Evolutionary conservation across 176 grass and related monocot genomes (phyloP), one percentile per base, ranked within the genome.

Genomic region (Metroxylon sagu): DNA sequence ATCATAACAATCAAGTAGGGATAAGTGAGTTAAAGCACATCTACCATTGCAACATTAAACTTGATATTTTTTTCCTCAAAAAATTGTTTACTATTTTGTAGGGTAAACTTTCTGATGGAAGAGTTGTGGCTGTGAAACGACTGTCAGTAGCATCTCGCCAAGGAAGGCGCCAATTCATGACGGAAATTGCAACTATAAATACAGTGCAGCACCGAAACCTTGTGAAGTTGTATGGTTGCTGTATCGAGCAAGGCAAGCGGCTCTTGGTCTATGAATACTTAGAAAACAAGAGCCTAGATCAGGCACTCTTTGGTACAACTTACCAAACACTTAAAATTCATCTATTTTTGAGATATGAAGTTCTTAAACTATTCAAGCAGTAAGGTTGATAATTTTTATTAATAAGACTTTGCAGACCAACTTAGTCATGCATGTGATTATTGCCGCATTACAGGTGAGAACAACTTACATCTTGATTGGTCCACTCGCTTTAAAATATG

Each of bases 211-310:
- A 72, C n/a, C 26, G 57, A 10, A 72, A 72, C 49, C 69, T 72
- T 25, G 69, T 72, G 48, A 73, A 83, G 53, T 72, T 83, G 50
- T 35, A 56, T 56, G 80, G 80, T 50, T 83, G 68, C 51, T 83
- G 73, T 8, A 66, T 83, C 19, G 80, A 83, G 68, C 50, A 54
- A 25, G 76, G 72, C 14, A 77, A 70, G 26, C 51, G 53, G 18
- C 63, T 83, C 30, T 63, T 83, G 56, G 74, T 83, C 23, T 83
- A 83, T 49, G 80, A 83, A 60, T 83, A 68, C 31, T 48, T 83
- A 25, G 73, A 83, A 73, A 83, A 83, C 25, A 62, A 62, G 54
- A 83, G 80, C 31, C 68, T 83, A 3, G 80, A 83, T 57, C 55
- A 73, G 68, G 62, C 74, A 60, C 59, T 83, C 50, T 77, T 83